Base-by-base conservation (phyloP, 129 eudicot species). In the Lonicera japonica region DNA sequence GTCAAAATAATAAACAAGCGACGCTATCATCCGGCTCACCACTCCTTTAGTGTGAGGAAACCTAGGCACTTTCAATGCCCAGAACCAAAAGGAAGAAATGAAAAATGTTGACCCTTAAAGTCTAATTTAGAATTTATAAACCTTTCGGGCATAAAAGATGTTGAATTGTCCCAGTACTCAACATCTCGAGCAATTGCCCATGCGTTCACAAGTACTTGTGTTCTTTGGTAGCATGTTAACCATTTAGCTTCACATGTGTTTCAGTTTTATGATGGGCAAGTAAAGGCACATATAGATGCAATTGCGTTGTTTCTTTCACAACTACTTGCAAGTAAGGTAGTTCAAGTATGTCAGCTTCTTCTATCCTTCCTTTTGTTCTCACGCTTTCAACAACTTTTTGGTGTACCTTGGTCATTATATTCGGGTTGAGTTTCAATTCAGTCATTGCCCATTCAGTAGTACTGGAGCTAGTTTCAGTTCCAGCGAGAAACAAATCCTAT, bases 51-150 rank as follows among this genome's bases (percentile, higher is more conserved):
- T 80, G 36, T 77, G 70, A 0, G 75, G 69, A n/a, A 77, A 7
- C 80, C 87, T 0, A 72, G 77, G 61, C 80, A 81, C 68, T 62
- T 77, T 47, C 87, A 61, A 39, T 75, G 70, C 2, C 83, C 87
- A 0, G 87, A 77, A 12, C 83, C 83, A 59, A 77, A 77, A 1
- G 87, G 80, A 55, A 81, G 43, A 22, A 69, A 81, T 14, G 70
- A 64, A 8, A 73, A 73, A 46, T 70, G 63, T 48, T 77, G 82
- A 6, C 78, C 83, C 25, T 66, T 56, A n/a, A 53, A 77, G 25
- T 81, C 80, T 0, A 62, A 0, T 8, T 58, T 60, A 3, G 25
- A 25, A 24, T 29, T 20, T 65, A 77, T 24, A 8, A 81, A 77
- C 67, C 87, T 73, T 56, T 77, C 83, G 0, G 83, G 80, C 52